Percentiles rank a stretch among this genome's conserved stretches.
Conservation (phyloP, 306 rosid species). For the Cucumis hystrix region DNA sequence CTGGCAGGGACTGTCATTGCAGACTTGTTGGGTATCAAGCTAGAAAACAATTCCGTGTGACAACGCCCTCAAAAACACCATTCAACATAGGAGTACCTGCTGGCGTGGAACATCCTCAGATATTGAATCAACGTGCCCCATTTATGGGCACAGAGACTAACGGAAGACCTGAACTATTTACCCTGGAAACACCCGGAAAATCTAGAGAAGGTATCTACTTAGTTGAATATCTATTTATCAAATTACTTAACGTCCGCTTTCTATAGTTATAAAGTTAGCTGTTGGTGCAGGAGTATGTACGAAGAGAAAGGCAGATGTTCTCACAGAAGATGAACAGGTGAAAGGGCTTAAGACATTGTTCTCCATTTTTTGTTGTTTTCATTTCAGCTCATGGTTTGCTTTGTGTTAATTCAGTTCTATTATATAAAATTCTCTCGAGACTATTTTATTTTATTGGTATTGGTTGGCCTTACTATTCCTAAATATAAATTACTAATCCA, state of each 20-base stretch:
- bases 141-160: slow-evolving; percentile 8
- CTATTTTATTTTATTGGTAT: neutral
- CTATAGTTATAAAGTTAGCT: neutral
- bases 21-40: slow-evolving; percentile 51
- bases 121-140: slow-evolving; percentile 8
- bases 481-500: neutral
- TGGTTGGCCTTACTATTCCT: neutral
- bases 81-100: slow-evolving; percentile 8
- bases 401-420: slow-evolving; percentile 13
- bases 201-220: slow-evolving; percentile 32
- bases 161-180: slow-evolving; percentile 16
- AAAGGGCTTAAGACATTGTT: slow-evolving; percentile 11
- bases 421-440: neutral
- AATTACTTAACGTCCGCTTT: neutral
- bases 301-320: slow-evolving; percentile 49
- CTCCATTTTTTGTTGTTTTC: neutral
- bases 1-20: slow-evolving; percentile 68
- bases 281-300: slow-evolving; percentile 24
- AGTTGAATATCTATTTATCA: slow-evolving; percentile 5
- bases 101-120: slow-evolving; percentile 16
- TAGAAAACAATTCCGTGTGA: slow-evolving; percentile 14
- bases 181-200: slow-evolving; percentile 12
- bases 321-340: slow-evolving; percentile 15
- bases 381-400: slow-evolving; percentile 16
- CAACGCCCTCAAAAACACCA: slow-evolving; percentile 4